phyloP scores from a whole-genome alignment of 768 basidiomycete species.

The Kwoniella newhampshirensis region DNA sequence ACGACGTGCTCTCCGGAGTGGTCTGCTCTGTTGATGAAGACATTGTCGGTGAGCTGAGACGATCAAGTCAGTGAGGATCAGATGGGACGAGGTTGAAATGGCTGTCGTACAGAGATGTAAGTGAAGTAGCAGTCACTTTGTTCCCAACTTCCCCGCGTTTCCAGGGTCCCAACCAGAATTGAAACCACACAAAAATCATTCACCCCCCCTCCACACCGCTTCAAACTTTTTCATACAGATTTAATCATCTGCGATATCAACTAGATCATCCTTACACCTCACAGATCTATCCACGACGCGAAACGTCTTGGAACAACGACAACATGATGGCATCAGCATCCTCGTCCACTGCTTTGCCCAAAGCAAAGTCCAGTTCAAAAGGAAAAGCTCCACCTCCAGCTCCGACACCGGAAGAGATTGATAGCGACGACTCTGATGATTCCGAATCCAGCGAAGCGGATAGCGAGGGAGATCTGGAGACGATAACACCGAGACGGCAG shows the following conservation, averaged over 20 bases:
- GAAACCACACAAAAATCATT: too few relatives aligned
- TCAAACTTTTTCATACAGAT: too few relatives aligned
- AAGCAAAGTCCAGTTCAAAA: slow-evolving; percentile 12
- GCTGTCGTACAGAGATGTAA: not conserved
- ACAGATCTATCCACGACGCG: too few relatives aligned
- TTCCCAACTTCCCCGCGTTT: slow-evolving; percentile 8
- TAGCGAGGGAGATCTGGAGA: slow-evolving; percentile 34
- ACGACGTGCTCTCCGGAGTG: slow-evolving; percentile 5
- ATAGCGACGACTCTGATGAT: slow-evolving; percentile 1
- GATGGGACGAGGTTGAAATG: not conserved
- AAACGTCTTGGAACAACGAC: not conserved
- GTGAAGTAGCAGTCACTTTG: not conserved
- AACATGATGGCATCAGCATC: not conserved
- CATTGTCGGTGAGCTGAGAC: not conserved
- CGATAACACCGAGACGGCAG: slow-evolving; percentile 22
- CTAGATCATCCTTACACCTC: not conserved
- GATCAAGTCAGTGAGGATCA: not conserved
- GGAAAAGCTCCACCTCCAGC: slow-evolving; percentile 8
- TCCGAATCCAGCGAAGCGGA: slow-evolving; percentile 15
- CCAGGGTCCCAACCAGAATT: too few relatives aligned
- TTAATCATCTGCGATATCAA: too few relatives aligned
- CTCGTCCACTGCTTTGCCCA: not conserved
- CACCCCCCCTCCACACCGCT: too few relatives aligned
- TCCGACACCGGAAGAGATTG: slow-evolving; percentile 18
- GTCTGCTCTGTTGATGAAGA: not conserved